These are phyloP conservation scores for Pleurotus eryngii DNA, from an alignment of 768 basidiomycete species.

Conservation along the genomic window DNA sequence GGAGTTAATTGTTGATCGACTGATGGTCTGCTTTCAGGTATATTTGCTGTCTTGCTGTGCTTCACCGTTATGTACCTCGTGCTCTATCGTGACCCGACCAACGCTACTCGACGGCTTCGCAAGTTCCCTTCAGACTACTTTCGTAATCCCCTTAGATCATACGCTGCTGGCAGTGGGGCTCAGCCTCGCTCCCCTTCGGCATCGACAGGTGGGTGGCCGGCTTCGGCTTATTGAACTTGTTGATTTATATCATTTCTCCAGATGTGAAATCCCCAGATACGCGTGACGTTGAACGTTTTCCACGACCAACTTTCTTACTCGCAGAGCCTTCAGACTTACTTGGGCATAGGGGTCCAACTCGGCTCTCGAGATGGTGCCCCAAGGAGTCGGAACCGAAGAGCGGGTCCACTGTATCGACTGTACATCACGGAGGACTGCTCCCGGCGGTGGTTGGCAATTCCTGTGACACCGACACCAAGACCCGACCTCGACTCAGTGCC, in stretches of 20 bases:
- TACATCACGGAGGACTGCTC: too few relatives aligned
- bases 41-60: slow-evolving; percentile 2
- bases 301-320: neutral
- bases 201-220: neutral
- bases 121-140: neutral
- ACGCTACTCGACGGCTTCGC: neutral
- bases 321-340: neutral
- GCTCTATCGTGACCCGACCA: neutral
- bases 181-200: neutral
- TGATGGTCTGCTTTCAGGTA: neutral
- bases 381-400: too few relatives aligned
- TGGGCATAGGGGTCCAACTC: neutral
- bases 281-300: neutral
- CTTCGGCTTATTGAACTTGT: neutral
- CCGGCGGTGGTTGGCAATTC: too few relatives aligned
- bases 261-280: neutral
- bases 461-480: too few relatives aligned
- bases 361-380: neutral
- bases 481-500: too few relatives aligned
- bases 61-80: slow-evolving; percentile 2
- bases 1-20: neutral
- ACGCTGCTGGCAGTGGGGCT: too few relatives aligned
- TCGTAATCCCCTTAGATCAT: too few relatives aligned
- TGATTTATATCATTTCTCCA: neutral
- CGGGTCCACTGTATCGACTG: too few relatives aligned